Evolutionary conservation across 768 basidiomycete genomes (phyloP).

Genomic region (Naganishia antarctica): DNA sequence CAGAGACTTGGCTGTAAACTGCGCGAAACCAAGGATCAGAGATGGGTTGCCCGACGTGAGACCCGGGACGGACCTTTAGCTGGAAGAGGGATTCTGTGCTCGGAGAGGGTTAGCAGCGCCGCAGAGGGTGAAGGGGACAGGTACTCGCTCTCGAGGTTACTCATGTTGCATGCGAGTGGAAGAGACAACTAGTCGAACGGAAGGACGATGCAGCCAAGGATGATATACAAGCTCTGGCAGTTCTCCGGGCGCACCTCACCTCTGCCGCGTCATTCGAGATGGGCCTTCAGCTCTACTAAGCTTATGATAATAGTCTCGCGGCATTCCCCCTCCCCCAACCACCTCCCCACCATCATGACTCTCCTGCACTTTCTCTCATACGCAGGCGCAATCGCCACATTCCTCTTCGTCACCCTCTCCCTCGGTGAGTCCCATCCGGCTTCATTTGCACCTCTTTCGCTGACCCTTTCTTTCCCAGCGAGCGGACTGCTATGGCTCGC

Average conservation of each 20-base stretch:
- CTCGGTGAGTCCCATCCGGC: constrained; percentile 62
- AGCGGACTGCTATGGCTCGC: constrained; percentile 90
- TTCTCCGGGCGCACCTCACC: constrained; percentile 10
- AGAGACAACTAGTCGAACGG: not conserved
- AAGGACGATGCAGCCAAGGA: not conserved
- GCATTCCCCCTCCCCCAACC: too few species aligned
- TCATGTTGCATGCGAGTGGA: constrained; percentile 38
- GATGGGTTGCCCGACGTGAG: constrained; percentile 3
- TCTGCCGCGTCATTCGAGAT: not conserved
- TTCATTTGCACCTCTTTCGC: too few species aligned
- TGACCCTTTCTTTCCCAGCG: constrained; percentile 54
- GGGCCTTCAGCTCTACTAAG: not conserved
- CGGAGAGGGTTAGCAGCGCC: constrained; percentile 1
- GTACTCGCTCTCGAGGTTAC: constrained; percentile 70
- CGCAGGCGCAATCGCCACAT: constrained; percentile 67
- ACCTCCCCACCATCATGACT: constrained; percentile 32
- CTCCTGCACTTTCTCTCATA: constrained; percentile 54
- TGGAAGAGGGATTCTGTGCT: constrained; percentile 89
- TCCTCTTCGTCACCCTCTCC: constrained; percentile 85
- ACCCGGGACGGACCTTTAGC: constrained; percentile 67
- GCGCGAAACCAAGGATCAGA: not conserved
- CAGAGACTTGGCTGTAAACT: constrained; percentile 98
- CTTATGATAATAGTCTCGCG: too few species aligned
- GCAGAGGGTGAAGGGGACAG: not conserved
- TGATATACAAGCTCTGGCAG: not conserved